These are phyloP conservation scores for Solanum corneliomulleri DNA, from an alignment of 257 asterid species.

Conservation along the genomic window DNA sequence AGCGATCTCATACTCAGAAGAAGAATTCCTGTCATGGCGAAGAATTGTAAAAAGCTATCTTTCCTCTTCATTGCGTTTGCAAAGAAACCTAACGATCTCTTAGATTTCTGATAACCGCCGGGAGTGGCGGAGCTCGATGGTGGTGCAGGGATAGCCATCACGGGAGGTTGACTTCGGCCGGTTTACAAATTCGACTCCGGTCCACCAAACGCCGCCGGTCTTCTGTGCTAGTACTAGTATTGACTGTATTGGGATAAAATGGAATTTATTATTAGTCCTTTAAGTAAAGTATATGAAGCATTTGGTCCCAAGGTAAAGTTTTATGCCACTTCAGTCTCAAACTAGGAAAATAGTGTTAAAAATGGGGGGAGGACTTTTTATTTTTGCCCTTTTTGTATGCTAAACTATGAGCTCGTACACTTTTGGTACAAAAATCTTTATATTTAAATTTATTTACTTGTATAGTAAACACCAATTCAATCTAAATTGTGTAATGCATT, in stretches of 20 bases:
- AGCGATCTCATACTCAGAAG: conserved; percentile 58
- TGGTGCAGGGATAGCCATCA: conserved; percentile 26
- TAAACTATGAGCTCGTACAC: neutral
- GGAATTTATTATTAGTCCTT: neutral
- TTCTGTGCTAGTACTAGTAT: neutral
- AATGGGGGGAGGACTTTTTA: neutral
- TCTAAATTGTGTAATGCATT: neutral
- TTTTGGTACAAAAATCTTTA: neutral
- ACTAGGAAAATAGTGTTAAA: neutral
- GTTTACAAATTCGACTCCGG: neutral
- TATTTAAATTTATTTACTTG: neutral
- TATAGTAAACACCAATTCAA: neutral
- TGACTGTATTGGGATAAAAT: neutral
- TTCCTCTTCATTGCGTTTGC: conserved; percentile 46
- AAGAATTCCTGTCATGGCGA: conserved; percentile 66
- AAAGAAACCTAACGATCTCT: conserved; percentile 26
- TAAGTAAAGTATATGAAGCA: neutral
- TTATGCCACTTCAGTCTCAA: neutral
- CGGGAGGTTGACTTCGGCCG: neutral
- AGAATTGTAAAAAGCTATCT: conserved; percentile 45
- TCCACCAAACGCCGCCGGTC: neutral
- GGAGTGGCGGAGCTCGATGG: conserved; percentile 17
- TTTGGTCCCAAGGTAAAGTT: neutral
- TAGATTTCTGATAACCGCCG: conserved; percentile 21
- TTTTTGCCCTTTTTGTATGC: neutral